These are phyloP conservation scores for Fusarium newnesense DNA, from an alignment of 2,329 filamentous ascomycete genomes.

Conservation along the genomic window DNA sequence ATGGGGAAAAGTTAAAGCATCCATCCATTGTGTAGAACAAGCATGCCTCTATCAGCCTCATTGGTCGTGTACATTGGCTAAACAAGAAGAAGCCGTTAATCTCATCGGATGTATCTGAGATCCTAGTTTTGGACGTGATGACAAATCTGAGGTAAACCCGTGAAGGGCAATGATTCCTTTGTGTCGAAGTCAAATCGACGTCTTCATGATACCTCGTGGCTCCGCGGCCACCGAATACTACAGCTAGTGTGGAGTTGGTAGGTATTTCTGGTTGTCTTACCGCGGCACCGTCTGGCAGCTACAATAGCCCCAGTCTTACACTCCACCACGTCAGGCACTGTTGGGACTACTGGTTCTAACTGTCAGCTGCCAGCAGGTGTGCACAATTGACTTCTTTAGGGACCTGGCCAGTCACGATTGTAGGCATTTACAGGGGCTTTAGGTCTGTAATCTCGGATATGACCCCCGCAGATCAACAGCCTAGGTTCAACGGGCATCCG, in stretches of 20 bases:
- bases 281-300: not conserved
- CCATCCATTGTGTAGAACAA: slow-evolving; percentile 38
- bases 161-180: not conserved
- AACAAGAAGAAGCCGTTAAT: not conserved
- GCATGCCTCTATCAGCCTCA: slow-evolving; percentile 25
- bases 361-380: slow-evolving; percentile 5
- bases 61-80: slow-evolving; percentile 10
- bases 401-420: slow-evolving; percentile 2
- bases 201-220: not conserved
- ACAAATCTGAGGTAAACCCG: slow-evolving; percentile 17
- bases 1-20: slow-evolving; percentile 40
- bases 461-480: slow-evolving; percentile 32
- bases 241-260: not conserved
- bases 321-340: not conserved
- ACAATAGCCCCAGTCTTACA: not conserved
- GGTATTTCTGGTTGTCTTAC: not conserved
- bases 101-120: not conserved
- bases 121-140: not conserved
- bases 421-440: slow-evolving; percentile 11
- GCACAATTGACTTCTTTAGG: not conserved
- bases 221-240: slow-evolving; percentile 2
- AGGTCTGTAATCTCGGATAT: slow-evolving; percentile 33
- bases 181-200: not conserved
- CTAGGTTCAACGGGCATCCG: slow-evolving; percentile 14
- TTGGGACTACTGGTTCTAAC: slow-evolving; percentile 4